Conservation (phyloP, 768 basidiomycete genomes). For the Cystobasidium tubakii region DNA sequence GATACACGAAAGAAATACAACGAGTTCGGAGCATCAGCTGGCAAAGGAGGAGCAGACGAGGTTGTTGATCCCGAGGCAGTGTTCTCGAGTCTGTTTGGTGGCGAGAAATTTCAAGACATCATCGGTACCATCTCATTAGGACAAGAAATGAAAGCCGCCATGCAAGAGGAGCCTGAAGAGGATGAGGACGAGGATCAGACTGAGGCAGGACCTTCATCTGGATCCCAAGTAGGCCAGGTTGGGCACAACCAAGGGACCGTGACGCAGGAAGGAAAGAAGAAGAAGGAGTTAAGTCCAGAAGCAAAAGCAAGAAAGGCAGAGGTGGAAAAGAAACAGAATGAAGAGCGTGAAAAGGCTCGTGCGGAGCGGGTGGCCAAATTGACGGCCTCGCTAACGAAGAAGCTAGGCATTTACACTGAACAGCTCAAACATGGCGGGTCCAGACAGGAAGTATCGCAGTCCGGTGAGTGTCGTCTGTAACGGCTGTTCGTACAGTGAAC, state of each 20-base stretch:
- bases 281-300: conserved; percentile 53
- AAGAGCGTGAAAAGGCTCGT: conserved; percentile 71
- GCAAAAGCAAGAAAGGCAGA: conserved; percentile 59
- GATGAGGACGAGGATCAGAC: conserved; percentile 38
- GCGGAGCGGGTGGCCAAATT: conserved; percentile 69
- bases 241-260: background rate
- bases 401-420: conserved; percentile 81
- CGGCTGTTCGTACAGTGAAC: conserved; percentile 48
- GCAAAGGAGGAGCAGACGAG: conserved; percentile 31
- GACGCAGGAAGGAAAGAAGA: conserved; percentile 28
- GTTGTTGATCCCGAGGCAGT: conserved; percentile 59
- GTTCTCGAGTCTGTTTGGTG: conserved; percentile 72
- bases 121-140: conserved; percentile 84
- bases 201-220: conserved; percentile 11
- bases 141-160: conserved; percentile 82
- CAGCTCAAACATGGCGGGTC: conserved; percentile 56
- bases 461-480: conserved; percentile 65
- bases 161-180: conserved; percentile 59
- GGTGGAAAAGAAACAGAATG: conserved; percentile 51
- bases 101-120: conserved; percentile 75
- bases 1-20: conserved; percentile 76
- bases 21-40: conserved; percentile 57
- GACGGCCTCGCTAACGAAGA: conserved; percentile 69
- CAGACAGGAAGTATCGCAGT: conserved; percentile 63
- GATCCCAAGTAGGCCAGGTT: conserved; percentile 4